Percentiles rank a stretch among this genome's conserved stretches.
These are phyloP conservation scores for Cryomyces minteri DNA, from an alignment of 495 filamentous ascomycete genomes.

Conservation along the genomic window DNA sequence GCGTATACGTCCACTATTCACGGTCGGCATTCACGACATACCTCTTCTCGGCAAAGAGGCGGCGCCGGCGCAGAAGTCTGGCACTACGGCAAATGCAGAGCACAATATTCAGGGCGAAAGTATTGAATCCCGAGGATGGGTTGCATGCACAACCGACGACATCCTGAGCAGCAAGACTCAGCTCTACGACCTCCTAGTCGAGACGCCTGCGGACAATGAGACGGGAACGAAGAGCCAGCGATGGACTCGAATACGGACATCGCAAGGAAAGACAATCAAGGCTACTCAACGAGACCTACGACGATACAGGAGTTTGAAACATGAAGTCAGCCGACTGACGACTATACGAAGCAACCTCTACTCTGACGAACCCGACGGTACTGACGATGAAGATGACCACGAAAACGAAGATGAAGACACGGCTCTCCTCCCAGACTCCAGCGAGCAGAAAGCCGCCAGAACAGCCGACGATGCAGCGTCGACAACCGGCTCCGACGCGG, in stretches of 20 bases:
- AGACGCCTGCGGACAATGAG: conserved; percentile 48
- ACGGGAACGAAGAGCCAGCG: conserved; percentile 34
- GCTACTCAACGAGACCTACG: conserved; percentile 83
- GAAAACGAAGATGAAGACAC: conserved; percentile 14
- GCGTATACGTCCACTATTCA: conserved; percentile 74
- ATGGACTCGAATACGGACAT: conserved; percentile 61
- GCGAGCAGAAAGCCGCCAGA: background rate
- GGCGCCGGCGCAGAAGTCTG: no score
- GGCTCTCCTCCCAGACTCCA: conserved; percentile 7
- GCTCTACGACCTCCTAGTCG: conserved; percentile 77
- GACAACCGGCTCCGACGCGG: background rate
- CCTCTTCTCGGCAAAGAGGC: conserved; percentile 44
- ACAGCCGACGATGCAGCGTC: conserved; percentile 3
- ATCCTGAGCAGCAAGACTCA: conserved; percentile 68
- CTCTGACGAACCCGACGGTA: conserved; percentile 7
- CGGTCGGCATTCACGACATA: conserved; percentile 84
- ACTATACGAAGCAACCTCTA: conserved; percentile 6
- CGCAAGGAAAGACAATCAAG: conserved; percentile 42
- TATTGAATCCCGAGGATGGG: conserved; percentile 40
- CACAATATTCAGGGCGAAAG: background rate
- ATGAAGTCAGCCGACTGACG: conserved; percentile 39
- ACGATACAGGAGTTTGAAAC: conserved; percentile 53
- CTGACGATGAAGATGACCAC: conserved; percentile 2
- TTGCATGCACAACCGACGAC: conserved; percentile 88
- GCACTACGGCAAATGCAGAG: background rate